phyloP scores from a whole-genome alignment of 345 rosid species.

The Aurinia saxatilis region DNA sequence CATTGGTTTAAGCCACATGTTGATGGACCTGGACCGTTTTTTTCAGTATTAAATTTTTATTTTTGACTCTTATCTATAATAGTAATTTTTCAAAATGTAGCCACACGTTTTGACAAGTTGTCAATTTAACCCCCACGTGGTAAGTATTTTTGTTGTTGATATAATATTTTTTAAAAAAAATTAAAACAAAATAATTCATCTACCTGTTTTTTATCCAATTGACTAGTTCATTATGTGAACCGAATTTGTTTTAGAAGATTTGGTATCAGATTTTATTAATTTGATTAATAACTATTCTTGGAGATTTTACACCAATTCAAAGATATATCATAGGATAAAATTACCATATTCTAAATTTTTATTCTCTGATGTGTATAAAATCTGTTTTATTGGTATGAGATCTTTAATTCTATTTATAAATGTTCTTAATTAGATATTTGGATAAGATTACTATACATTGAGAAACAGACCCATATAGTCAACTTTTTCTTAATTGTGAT shows the following conservation, averaged over 20 bases:
- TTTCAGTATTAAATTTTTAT: neutral
- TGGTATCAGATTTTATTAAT: no score
- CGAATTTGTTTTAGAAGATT: neutral
- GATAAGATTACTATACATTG: neutral
- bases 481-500: neutral
- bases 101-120: neutral
- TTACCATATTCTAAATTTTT: no score
- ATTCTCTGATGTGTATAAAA: no score
- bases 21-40: constrained; percentile 20
- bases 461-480: neutral
- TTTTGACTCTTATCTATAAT: constrained; percentile 5
- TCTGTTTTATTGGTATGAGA: neutral
- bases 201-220: neutral
- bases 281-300: no score
- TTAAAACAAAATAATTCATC: no score
- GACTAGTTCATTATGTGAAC: neutral
- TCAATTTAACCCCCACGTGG: constrained; percentile 21
- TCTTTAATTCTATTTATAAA: neutral
- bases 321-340: no score
- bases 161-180: neutral
- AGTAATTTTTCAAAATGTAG: neutral
- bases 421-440: neutral
- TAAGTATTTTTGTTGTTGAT: neutral
- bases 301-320: no score
- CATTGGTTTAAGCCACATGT: constrained; percentile 6